Base-by-base conservation (phyloP, 495 filamentous ascomycete genomes). In the Lepraria neglecta region DNA sequence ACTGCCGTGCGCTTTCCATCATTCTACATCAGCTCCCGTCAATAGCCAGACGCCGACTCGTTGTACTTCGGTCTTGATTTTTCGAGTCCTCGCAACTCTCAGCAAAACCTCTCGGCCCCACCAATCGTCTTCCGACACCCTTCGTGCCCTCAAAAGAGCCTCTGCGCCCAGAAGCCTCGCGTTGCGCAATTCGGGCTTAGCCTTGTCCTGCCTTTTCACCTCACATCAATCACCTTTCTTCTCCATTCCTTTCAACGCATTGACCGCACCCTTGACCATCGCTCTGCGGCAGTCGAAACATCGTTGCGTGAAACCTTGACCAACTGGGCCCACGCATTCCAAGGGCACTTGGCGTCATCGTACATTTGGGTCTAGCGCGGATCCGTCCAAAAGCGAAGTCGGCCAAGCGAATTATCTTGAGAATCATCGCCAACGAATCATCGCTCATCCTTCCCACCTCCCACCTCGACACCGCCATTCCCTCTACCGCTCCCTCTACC, bases 381-480 rank as follows among this genome's bases (percentile, higher is more conserved):
- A 61, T 46, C 38, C 59, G 54, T 61, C 59, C 59, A 46, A 60
- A 24, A 42, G 58, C 58, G 58, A 38, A 19, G 53, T 3, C 35
- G 53, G 38, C 48, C 58, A 61, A 61, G 59, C 59, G 59, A 60
- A 61, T 61, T 61, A 61, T 61, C 59, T 45, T 44, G 30, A 38
- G 59, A 61, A 53, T 53, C 59, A 54, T 47, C 59, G 59, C 48
- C 33, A 68, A 69, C 70, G 68, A 71, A 67, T 73, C 70, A 68
- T 69, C 53, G 61, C 38, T 63, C 63, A 64, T 67, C 63, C 69
- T 66, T 70, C 67, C 60, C 55, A 54, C 61, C 48, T 68, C 60
- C 30, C 62, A 43, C 33, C 28, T 62, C 59, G 48, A 53, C 60
- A 47, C 63, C 59, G 48, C 56, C 47, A 60, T 50, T 51, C 44